Conservation (phyloP, 192 early-diverging fungal species). For the Chytriomyces confervae region DNA sequence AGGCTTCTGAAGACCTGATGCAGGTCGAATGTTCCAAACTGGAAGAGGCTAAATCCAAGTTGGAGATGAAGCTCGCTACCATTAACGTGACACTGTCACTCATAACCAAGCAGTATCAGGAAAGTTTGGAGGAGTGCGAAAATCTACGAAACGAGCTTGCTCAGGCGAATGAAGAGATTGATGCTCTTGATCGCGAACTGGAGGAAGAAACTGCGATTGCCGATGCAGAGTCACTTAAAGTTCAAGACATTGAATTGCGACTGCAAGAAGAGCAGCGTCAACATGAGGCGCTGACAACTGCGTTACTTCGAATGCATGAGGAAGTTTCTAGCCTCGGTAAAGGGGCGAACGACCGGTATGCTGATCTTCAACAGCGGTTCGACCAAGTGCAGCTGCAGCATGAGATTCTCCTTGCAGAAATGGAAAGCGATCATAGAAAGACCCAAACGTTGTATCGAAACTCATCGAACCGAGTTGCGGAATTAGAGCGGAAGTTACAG, state of each 20-base stretch:
- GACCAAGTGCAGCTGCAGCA: slow-evolving; percentile 11
- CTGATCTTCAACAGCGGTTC: slow-evolving; percentile 13
- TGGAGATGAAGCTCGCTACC: background rate
- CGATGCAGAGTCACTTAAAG: background rate
- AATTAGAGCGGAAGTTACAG: background rate
- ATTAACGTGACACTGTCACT: slow-evolving; percentile 5
- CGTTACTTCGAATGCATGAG: background rate
- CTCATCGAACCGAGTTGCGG: background rate
- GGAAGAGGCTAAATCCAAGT: background rate
- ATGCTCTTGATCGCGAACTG: slow-evolving; percentile 5
- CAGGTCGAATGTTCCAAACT: no score
- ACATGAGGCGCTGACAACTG: background rate
- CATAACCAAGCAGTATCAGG: slow-evolving; percentile 4
- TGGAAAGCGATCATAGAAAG: slow-evolving; percentile 14
- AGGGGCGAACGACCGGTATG: background rate
- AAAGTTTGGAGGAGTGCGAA: background rate
- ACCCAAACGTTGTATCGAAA: background rate
- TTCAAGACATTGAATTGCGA: slow-evolving; percentile 8
- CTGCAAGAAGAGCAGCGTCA: slow-evolving; percentile 3
- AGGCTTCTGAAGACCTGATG: no score
- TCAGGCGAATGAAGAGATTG: slow-evolving; percentile 5
- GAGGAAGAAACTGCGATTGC: background rate
- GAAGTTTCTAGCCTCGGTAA: background rate
- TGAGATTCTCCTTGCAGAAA: slow-evolving; percentile 4
- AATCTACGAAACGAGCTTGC: slow-evolving; percentile 10